Evolutionary conservation across 2,329 filamentous ascomycete genomes (phyloP), one percentile per base, ranked within the genome.

Genomic region (Botryotinia globosa): DNA sequence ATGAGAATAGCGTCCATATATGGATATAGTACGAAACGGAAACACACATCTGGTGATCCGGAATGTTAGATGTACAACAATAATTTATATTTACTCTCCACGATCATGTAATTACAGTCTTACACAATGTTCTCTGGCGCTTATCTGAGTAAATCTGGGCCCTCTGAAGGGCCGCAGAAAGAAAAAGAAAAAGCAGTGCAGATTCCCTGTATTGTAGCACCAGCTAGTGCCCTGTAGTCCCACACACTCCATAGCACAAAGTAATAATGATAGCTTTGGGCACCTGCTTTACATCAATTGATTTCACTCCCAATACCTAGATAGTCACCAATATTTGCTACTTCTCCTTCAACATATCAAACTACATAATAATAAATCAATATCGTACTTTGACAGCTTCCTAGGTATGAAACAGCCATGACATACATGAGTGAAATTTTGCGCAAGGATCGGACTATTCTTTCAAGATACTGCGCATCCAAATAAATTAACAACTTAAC

Each of bases 111-210:
- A n/a, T n/a, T n/a, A n/a, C 29, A 14, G 25, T 62, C 44, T 45
- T 22, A 63, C 56, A 22, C 56, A 71, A 25, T 42, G n/a, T 64
- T n/a, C 32, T 42, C 48, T 44, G 63, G 70, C 70, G 70, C 70
- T 72, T 72, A 72, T 72, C 70, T 59, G 32, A 61, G 56, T 61
- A 37, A 68, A 71, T 64, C 65, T 67, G 70, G 70, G 70, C 18
- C 70, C 68, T 14, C 25, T 61, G 16, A 68, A 61, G 32, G 70
- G 70, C 51, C 70, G 70, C 70, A 72, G 63, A 29, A 39, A 29
- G 58, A 45, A 37, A 51, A 29, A 39, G 14, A 67, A 66, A 29
- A 51, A 37, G 22, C 20, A 51, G 68, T 70, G 68, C 58, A 63
- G 34, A 32, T 70, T 63, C 61, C 61, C 37, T 44, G 61, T 63